These are phyloP conservation scores for Streptanthus diversifolius DNA, from an alignment of 345 rosid genomes.

Conservation along the genomic window DNA sequence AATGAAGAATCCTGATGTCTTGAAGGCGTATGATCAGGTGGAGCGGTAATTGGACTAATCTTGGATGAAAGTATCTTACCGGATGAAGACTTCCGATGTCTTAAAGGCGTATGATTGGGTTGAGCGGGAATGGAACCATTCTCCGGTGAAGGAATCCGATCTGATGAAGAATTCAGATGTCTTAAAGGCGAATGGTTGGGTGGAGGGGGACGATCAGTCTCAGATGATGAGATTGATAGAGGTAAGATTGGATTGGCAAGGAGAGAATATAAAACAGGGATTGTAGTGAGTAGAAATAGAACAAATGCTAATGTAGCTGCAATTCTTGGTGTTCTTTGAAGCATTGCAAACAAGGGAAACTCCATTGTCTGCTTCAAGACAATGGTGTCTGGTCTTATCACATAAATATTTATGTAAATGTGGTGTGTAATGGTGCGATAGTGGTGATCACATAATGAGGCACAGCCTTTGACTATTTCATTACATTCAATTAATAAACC, in stretches of 20 bases:
- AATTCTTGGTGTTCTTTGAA: slow-evolving; percentile 24
- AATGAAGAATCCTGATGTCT: not conserved
- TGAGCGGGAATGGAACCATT: slow-evolving; percentile 7
- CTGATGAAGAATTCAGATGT: not conserved
- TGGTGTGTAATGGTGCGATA: slow-evolving; percentile 5
- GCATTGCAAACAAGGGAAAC: slow-evolving; percentile 26
- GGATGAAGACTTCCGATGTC: not conserved
- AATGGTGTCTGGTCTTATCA: not conserved
- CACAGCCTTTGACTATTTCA: not conserved
- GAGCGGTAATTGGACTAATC: not conserved
- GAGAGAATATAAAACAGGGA: slow-evolving; percentile 25
- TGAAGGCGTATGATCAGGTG: not conserved
- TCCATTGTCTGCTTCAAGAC: slow-evolving; percentile 17
- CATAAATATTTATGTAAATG: slow-evolving; percentile 13
- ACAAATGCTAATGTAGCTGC: slow-evolving; percentile 17
- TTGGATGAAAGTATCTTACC: not conserved
- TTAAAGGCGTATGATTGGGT: not conserved
- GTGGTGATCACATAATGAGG: slow-evolving; percentile 12
- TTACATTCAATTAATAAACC: slow-evolving; percentile 7
- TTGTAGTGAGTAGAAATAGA: slow-evolving; percentile 23
- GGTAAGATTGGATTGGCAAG: slow-evolving; percentile 16
- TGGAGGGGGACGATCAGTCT: not conserved
- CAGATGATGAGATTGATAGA: not conserved
- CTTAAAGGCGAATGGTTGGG: not conserved
- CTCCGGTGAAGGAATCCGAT: not conserved